Percentiles rank a stretch among this genome's conserved stretches.
Conservation (phyloP, 768 basidiomycete species). For the Termitomyces sp. region DNA sequence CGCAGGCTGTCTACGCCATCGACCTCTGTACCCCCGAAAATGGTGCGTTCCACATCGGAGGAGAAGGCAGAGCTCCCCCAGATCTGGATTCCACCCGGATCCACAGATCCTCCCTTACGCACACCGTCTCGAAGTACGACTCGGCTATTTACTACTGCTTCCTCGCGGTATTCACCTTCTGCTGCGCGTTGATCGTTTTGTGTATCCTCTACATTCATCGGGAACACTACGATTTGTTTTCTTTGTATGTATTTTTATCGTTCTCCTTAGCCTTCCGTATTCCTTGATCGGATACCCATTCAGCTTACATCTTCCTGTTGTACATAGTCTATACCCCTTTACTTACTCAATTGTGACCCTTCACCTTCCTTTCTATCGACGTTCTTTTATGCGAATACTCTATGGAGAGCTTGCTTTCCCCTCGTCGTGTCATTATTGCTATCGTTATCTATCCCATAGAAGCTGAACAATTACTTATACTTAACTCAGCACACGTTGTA, state of each 20-base stretch:
- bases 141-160: conserved; percentile 15
- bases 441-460: conserved; percentile 16
- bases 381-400: conserved; percentile 7
- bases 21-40: conserved; percentile 49
- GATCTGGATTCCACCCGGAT: conserved; percentile 55
- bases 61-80: conserved; percentile 59
- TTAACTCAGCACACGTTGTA: conserved; percentile 16
- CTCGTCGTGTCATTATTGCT: conserved; percentile 11
- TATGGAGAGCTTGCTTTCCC: conserved; percentile 20
- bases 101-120: conserved; percentile 16
- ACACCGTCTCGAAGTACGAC: conserved; percentile 22
- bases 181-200: conserved; percentile 13
- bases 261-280: not conserved
- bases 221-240: conserved; percentile 2
- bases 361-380: conserved; percentile 11
- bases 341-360: conserved; percentile 17
- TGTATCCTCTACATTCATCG: conserved; percentile 10
- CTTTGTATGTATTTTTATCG: conserved; percentile 23
- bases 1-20: conserved; percentile 49
- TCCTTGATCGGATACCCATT: conserved; percentile 15
- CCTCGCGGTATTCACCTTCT: conserved; percentile 17
- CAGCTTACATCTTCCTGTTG: conserved; percentile 15
- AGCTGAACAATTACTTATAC: conserved; percentile 16
- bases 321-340: conserved; percentile 27
- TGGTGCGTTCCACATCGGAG: conserved; percentile 57